Evolutionary conservation across 2,329 filamentous ascomycete species (phyloP), one percentile per base, ranked within the genome.

Genomic region (Exserohilum rostratum): DNA sequence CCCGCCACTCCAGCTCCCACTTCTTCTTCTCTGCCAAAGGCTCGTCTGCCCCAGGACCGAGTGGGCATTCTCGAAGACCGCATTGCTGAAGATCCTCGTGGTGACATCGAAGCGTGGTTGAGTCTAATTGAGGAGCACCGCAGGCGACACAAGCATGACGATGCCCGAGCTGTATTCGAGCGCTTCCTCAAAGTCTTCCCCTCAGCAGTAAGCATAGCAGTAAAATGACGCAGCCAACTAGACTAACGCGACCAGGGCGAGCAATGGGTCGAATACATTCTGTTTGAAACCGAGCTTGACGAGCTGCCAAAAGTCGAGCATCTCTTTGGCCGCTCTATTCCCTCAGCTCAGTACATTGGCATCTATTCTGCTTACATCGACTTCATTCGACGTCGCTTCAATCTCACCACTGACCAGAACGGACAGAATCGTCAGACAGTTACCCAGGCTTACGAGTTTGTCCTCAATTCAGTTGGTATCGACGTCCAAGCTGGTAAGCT

Each of bases 321-420:
- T 47, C 87, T 99, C 18, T 96, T 99, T 74, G 87, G 86, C 60
- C 85, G 87, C 64, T 92, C 90, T 29, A 84, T 99, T 34, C 83
- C 91, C 64, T 85, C 85, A 7, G 88, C 95, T 17, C 88, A 90
- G 10, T 90, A 93, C 71, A 89, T 98, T 34, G 85, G 90, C 58
- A 84, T 99, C 17, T 99, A 93, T 91, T 91, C 90, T 6, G 85
- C 92, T 29, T 99, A 99, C 73, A 86, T 99, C 58, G 92, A 97
- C 76, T 97, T 98, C 73, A 90, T 98, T 59, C 91, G 95, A 48
- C 89, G 95, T 43, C 86, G 91, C 61, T 95, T 97, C 75, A 93
- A 96, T 62, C 80, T 98, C 55, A 91, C 83, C 38, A 87, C 89
- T 67, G 95, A 98, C 71, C 81, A 88, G 1, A 85, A 84, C 33